Evolutionary conservation across 2,329 filamentous ascomycete genomes (phyloP), one percentile per base, ranked within the genome.

Genomic region (Rutstroemia sp.): DNA sequence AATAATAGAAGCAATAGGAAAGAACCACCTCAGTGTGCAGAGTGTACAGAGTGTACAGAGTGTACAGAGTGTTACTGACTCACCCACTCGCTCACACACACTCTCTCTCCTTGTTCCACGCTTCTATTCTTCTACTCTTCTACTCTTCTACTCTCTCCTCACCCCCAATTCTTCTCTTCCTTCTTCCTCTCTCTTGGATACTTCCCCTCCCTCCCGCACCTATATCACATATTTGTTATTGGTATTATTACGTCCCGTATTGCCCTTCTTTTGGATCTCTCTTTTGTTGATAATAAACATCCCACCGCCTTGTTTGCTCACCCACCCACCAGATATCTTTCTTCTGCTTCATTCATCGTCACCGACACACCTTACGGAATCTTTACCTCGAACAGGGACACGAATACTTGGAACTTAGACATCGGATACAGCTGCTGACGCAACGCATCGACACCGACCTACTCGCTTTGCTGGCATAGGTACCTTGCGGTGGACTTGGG

Each of bases 351-450:
- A 6, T 27, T 27, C 16, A 21, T 21, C 42, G 23, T 16, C 48
- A 49, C 12, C 51, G 48, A 39, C 30, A 54, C 44, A 16, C 19
- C 30, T 34, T 34, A 48, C 50, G 50, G 44, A 52, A 52, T 52
- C 50, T 34, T 19, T 12, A 36, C 51, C 42, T 48, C 42, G 30
- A 51, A 14, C 19, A 23, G 16, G 27, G 39, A 39, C 52, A 23
- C 34, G 27, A 17, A 54, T 54, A 54, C 52, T 54, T 54, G 52
- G 52, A 49, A 49, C 45, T 54, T 40, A 10, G 44, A 54, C 21
- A 54, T 54, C 49, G 52, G 52, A 17, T 49, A 23, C 34, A 27
- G 40, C n/a, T 46, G 27, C 45, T 54, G 45, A 49, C 52, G 45
- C 34, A 40, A 30, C 45, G 25, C 44, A 54, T 46, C 52, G 52